Evolutionary conservation across 805 yeast species (phyloP), one percentile per base, ranked within the genome.

Genomic region (Millerozyma miso): DNA sequence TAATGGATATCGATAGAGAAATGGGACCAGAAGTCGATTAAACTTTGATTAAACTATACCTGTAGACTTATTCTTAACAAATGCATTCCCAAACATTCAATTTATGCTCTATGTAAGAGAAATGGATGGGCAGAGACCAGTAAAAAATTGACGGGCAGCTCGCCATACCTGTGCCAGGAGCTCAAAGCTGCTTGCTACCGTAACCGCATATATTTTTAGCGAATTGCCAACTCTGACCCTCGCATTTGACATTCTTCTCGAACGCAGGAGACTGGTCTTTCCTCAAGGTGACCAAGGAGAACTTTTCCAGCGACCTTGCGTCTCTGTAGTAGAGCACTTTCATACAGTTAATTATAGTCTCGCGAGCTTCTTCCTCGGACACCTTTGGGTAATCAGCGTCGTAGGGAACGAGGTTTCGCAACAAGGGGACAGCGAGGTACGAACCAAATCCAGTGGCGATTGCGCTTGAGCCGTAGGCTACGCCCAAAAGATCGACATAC

Each of bases 381-480:
- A 88, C 77, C 33, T 81, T 81, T 33, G 67, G 75, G 45, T 77
- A 86, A 56, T 89, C 96, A 19, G 75, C 80, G 54, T 89, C 97
- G 34, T 72, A 68, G 45, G 88, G 95, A 31, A 85, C 87, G 45
- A 83, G 76, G 60, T 85, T 81, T 70, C 99, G 83, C 60, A 93
- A 74, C 55, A 93, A 68, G 19, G 99, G 99, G 35, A 89, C 68
- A 3, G 99, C 99, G 64, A 93, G 74, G 64, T 93, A 90, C 8
- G 95, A 85, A 45, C 99, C 99, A 62, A 89, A 91, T 1, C 99
- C 99, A 3, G 98, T 90, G 37, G 97, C 97, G 44, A 93, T 69
- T 2, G 95, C 75, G 23, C 96, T 93, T 0, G 98, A 76, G 3
- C 87, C 76, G 64, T 87, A 93, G 2, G 96, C 78, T 19, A 89